phyloP scores from a whole-genome alignment of 768 basidiomycete genomes.

The Mrakia frigida region DNA sequence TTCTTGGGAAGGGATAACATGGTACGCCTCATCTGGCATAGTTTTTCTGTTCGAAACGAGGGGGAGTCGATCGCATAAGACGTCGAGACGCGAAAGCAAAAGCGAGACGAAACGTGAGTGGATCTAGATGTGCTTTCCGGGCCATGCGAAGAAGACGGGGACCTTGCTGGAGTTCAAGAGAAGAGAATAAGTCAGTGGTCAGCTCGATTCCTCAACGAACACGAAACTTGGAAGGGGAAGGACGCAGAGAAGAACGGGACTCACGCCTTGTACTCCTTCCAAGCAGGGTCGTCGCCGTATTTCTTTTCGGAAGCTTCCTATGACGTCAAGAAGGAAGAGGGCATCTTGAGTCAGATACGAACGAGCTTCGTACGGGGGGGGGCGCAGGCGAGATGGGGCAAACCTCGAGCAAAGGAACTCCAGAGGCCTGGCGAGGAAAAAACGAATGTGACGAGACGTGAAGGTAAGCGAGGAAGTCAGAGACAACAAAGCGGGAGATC shows the following conservation, averaged over 20 bases:
- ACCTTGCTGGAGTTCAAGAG: background rate
- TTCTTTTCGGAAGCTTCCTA: slow-evolving; percentile 52
- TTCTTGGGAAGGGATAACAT: too few species aligned
- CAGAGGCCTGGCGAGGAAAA: slow-evolving; percentile 51
- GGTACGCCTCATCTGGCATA: too few species aligned
- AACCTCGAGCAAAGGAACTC: slow-evolving; percentile 66
- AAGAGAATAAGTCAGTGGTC: background rate
- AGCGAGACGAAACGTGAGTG: too few species aligned
- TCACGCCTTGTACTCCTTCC: slow-evolving; percentile 58
- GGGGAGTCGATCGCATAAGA: too few species aligned
- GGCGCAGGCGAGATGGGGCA: background rate
- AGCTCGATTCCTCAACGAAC: background rate
- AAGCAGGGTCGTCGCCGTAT: slow-evolving; percentile 54
- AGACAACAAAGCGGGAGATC: background rate
- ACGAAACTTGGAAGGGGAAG: background rate
- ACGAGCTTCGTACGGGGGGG: background rate
- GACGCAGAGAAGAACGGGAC: slow-evolving; percentile 27
- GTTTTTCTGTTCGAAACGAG: too few species aligned
- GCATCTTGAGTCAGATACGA: background rate
- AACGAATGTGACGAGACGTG: background rate
- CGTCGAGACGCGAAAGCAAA: too few species aligned
- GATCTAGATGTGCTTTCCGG: slow-evolving; percentile 8
- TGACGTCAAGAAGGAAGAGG: background rate
- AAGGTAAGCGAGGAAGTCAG: too few species aligned
- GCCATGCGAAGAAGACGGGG: slow-evolving; percentile 7